Base-by-base conservation (phyloP, 2,329 filamentous ascomycete genomes). In the Arthrobotrys pseudoclavata region DNA sequence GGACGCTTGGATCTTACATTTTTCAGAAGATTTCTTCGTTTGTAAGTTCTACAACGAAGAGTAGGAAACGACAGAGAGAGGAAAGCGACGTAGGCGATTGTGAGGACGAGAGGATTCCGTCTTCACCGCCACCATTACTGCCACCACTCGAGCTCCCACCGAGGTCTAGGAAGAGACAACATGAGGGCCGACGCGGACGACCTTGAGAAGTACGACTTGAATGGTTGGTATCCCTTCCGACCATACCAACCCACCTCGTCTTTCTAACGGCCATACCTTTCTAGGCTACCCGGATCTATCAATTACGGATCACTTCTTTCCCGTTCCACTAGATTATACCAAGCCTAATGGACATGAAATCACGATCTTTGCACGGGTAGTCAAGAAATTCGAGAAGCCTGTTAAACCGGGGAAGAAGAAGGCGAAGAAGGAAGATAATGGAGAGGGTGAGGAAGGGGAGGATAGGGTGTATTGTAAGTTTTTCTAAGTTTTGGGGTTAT, bases 271-370 rank as follows among this genome's bases (percentile, higher is more conserved):
- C 12, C 2, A 47, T 24, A 62, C 5, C 6, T 22, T 10, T 69
- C 18, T 34, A 69, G 71, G 66, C 26, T 62, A 57, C 29, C 34
- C 48, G n/a, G 57, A 47, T n/a, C 50, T 72, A 20, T 52, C 66
- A 24, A 37, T 78, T 15, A 48, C 68, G 9, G 75, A 78, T n/a
- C 68, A 72, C 20, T 78, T 78, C 24, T 78, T 72, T n/a, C 52
- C 1, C 7, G 75, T 78, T 34, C 75, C 75, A 0, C 18, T 78
- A 4, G 26, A 72, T 18, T 72, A 78, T 40, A 20, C 7, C 15
- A 68, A 72, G 4, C 68, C 68, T 5, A 26, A 68, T 20, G 63
- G 63, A 12, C 24, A 34, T 13, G 40, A 60, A n/a, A 78, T 78
- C 29, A 78, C 61, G 13, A 64, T 78, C 9, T 78, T 78, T 40